Base-by-base conservation (phyloP, 768 basidiomycete species). In the Dioszegia hungarica region DNA sequence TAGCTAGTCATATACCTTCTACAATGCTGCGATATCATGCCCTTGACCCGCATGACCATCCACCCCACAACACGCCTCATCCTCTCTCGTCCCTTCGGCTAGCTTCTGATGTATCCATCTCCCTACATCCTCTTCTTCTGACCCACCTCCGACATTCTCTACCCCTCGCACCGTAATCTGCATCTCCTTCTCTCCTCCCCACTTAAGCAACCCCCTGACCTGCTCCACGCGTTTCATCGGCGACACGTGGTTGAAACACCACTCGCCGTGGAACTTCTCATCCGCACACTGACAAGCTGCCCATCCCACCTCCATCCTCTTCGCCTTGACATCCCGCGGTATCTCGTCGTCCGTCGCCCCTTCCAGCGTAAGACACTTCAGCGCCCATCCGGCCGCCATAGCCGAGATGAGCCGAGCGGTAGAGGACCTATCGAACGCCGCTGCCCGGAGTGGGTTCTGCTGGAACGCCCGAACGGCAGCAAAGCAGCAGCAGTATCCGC, bases 241-340 rank as follows among this genome's bases (percentile, higher is more conserved):
- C 14, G 31, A 36, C 14, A 49, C 48, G 37, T 49, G 48, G 27
- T 49, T 49, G 48, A 49, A 49, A 22, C 48, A 49, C 48, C 48
- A 49, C 17, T 49, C 48, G 33, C 48, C 48, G 37, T 49, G 48
- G 27, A 36, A 49, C 3, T 20, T 22, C 33, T 34, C 20, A 49
- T 49, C 48, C 12, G 48, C 19, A 37, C 48, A 49, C 22, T 49
- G 48, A 22, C 48, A 49, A 11, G 33, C 48, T n/a, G 12, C 48
- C 48, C 48, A 49, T 25, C 37, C 48, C 8, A 49, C 48, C 24
- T 49, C 34, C 31, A 49, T 24, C 31, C 14, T 37, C 33, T 5
- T 12, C 14, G 17, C 33, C 5, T 12, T 17, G 10, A 36, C n/a
- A 14, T 24, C 22, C 8, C 3, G 4, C 6, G 48, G 48, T 12